phyloP scores from a whole-genome alignment of 2,329 filamentous ascomycete genomes.

The Fusarium poae region DNA sequence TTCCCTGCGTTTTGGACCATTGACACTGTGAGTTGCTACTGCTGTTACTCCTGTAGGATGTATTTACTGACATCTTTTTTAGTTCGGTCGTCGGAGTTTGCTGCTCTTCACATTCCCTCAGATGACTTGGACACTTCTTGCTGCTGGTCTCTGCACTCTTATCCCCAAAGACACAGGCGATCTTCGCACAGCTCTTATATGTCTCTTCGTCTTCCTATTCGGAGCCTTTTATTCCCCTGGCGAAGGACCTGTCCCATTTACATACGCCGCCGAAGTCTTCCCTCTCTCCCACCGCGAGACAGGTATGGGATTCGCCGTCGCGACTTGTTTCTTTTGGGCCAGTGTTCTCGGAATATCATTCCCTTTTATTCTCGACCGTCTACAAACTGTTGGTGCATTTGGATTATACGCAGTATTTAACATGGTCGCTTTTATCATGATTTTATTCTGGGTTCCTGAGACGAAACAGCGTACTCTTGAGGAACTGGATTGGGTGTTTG shows the following conservation, averaged over 20 bases:
- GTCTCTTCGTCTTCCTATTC: slow-evolving; percentile 66
- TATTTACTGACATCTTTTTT: background rate
- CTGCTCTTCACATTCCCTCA: slow-evolving; percentile 52
- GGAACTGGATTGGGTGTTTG: slow-evolving; percentile 58
- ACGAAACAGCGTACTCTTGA: slow-evolving; percentile 62
- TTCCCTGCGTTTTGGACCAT: slow-evolving; percentile 67
- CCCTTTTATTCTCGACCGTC: slow-evolving; percentile 60
- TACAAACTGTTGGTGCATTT: slow-evolving; percentile 61
- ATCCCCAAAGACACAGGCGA: slow-evolving; percentile 54
- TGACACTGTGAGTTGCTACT: slow-evolving; percentile 52
- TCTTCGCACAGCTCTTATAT: slow-evolving; percentile 61
- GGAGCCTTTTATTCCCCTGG: slow-evolving; percentile 59
- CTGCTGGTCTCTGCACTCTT: slow-evolving; percentile 60
- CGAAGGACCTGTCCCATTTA: slow-evolving; percentile 51
- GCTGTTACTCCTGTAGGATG: fast-evolving
- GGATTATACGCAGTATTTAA: slow-evolving; percentile 73
- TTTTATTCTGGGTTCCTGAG: slow-evolving; percentile 71
- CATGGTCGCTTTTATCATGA: slow-evolving; percentile 70
- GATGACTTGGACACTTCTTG: slow-evolving; percentile 51
- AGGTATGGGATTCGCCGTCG: slow-evolving; percentile 51
- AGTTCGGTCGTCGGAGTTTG: slow-evolving; percentile 62
- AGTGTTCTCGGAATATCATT: slow-evolving; percentile 56
- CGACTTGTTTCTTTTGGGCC: slow-evolving; percentile 49
- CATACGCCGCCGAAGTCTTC: slow-evolving; percentile 69
- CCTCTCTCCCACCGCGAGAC: slow-evolving; percentile 65